Conservation (phyloP, 78 protist genomes). For the Ministeria vibrans region DNA sequence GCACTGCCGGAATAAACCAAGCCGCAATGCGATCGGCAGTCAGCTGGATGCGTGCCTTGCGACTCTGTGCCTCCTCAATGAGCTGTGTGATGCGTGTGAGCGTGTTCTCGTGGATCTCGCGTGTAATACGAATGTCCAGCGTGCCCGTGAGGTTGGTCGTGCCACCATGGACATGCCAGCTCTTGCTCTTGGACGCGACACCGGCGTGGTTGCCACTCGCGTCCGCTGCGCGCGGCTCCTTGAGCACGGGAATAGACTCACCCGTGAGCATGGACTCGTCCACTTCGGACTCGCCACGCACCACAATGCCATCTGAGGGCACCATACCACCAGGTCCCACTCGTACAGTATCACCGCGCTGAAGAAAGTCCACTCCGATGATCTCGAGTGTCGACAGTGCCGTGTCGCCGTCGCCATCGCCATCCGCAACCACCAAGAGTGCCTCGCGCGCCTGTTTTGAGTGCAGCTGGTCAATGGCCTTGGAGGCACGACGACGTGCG, state of each 20-base stretch:
- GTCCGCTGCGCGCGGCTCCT: not conserved
- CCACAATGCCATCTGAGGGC: no score
- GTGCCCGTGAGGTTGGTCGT: constrained; percentile 62
- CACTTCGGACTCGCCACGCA: constrained; percentile 15
- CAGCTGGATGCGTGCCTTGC: constrained; percentile 55
- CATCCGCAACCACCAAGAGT: not conserved
- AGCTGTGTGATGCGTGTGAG: constrained; percentile 69
- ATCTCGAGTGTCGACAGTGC: no score
- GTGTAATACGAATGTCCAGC: constrained; percentile 43
- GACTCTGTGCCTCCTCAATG: constrained; percentile 83
- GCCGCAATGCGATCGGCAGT: no score
- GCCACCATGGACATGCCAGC: constrained; percentile 80
- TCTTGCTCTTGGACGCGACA: constrained; percentile 52
- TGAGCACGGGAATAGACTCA: not conserved
- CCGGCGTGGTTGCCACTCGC: not conserved
- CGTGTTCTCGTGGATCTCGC: constrained; percentile 62
- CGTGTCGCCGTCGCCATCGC: no score
- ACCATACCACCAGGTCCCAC: no score
- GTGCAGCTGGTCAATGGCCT: constrained; percentile 57
- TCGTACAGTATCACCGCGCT: no score
- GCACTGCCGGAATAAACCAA: no score
- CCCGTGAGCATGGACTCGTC: constrained; percentile 52
- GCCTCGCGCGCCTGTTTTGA: constrained; percentile 57
- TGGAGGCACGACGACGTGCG: no score
- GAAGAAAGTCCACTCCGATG: no score